Evolutionary conservation across 2,329 filamentous ascomycete genomes (phyloP).

Genomic region (Thelonectria blattea): DNA sequence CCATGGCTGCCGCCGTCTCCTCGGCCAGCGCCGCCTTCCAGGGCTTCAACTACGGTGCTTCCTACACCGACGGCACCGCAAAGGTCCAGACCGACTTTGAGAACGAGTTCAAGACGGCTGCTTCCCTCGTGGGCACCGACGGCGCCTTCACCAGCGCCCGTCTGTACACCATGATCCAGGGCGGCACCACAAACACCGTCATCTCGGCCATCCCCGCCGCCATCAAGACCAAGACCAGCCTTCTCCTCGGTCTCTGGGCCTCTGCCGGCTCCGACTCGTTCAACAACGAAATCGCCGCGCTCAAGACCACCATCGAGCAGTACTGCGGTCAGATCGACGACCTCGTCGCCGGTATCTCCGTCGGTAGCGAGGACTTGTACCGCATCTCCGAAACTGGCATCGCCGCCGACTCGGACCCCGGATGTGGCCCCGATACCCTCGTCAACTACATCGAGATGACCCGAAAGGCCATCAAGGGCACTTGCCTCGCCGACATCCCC

Average conservation of each 20-base stretch:
- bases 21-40: constrained; percentile 51
- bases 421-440: constrained; percentile 66
- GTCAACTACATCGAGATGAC: constrained; percentile 74
- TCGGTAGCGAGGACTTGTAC: constrained; percentile 88
- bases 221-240: constrained; percentile 76
- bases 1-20: constrained; percentile 44
- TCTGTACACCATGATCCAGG: constrained; percentile 79
- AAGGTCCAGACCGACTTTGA: constrained; percentile 72
- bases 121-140: constrained; percentile 66
- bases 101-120: constrained; percentile 70
- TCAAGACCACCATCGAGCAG: constrained; percentile 70
- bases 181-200: constrained; percentile 65
- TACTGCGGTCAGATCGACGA: constrained; percentile 71
- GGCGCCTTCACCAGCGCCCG: constrained; percentile 71
- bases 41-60: constrained; percentile 78
- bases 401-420: constrained; percentile 65
- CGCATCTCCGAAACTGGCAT: constrained; percentile 75
- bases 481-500: constrained; percentile 60
- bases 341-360: constrained; percentile 80
- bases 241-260: constrained; percentile 85
- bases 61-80: constrained; percentile 63
- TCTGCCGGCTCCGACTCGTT: constrained; percentile 70
- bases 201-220: constrained; percentile 82
- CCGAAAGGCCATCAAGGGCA: constrained; percentile 67
- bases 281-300: constrained; percentile 74